Conservation (phyloP, 2,329 filamentous ascomycete species). For the Fulvia fulva region DNA sequence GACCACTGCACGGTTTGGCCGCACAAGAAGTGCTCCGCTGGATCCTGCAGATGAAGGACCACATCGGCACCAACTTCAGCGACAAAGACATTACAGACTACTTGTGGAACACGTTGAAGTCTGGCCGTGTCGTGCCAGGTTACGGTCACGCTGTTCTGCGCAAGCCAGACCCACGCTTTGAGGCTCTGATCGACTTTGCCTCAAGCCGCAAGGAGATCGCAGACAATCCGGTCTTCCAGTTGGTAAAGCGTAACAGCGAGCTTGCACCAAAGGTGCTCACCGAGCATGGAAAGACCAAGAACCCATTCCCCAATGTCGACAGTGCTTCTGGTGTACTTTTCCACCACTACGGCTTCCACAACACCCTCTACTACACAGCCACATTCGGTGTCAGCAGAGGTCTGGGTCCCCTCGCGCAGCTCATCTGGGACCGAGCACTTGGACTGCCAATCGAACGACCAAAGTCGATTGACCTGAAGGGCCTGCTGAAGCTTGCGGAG, state of each 20-base stretch:
- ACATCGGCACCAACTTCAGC: constrained; percentile 72
- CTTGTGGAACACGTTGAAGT: constrained; percentile 89
- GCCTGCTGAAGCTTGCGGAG: constrained; percentile 63
- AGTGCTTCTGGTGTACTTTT: constrained; percentile 90
- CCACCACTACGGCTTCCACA: constrained; percentile 96
- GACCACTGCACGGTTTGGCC: constrained; percentile 87
- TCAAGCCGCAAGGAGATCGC: constrained; percentile 79
- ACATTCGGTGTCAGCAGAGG: constrained; percentile 67
- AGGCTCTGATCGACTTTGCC: constrained; percentile 95
- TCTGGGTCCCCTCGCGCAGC: constrained; percentile 84
- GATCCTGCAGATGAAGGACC: constrained; percentile 92
- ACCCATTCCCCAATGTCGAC: constrained; percentile 89
- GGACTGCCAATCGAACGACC: constrained; percentile 95
- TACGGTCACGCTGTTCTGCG: constrained; percentile 95
- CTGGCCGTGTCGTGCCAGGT: constrained; percentile 87
- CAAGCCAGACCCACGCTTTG: constrained; percentile 94
- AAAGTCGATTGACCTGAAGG: constrained; percentile 93
- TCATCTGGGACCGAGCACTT: constrained; percentile 92
- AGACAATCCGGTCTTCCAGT: constrained; percentile 82
- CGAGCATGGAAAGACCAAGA: constrained; percentile 75
- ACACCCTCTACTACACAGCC: constrained; percentile 88
- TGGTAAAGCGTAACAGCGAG: constrained; percentile 89
- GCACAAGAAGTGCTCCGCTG: constrained; percentile 96
- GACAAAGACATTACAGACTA: constrained; percentile 82
- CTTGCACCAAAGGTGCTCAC: constrained; percentile 86